Percentiles rank a stretch among this genome's conserved stretches.
phyloP scores from a whole-genome alignment of 2,329 filamentous ascomycete species.

The Sporothrix curviconia region DNA sequence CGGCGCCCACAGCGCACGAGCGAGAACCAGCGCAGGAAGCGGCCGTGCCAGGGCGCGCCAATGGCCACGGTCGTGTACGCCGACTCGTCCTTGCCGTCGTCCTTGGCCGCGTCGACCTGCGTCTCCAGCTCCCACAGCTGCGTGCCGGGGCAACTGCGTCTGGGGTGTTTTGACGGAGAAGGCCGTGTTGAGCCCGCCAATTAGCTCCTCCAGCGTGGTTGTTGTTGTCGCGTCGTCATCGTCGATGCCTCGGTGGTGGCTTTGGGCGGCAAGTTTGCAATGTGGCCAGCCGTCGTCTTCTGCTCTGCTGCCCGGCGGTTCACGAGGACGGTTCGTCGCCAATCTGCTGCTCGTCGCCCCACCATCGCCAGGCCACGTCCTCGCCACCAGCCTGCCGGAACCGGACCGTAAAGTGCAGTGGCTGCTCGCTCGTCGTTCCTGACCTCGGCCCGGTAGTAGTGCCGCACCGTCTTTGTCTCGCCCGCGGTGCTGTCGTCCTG shows the following conservation, averaged over 20 bases:
- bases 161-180: slow-evolving; percentile 47
- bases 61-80: slow-evolving; percentile 50
- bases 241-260: background rate
- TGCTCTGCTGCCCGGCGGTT: slow-evolving; percentile 29
- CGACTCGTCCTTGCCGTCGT: slow-evolving; percentile 42
- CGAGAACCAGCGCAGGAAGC: slow-evolving; percentile 62
- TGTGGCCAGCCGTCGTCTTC: slow-evolving; percentile 10
- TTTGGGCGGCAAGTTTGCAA: background rate
- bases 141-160: slow-evolving; percentile 63
- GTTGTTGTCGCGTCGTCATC: too few relatives aligned
- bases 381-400: slow-evolving; percentile 49
- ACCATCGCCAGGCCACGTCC: slow-evolving; percentile 69
- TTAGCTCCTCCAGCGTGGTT: slow-evolving; percentile 47
- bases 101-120: slow-evolving; percentile 49
- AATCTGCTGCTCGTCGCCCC: slow-evolving; percentile 55
- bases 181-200: slow-evolving; percentile 50
- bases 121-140: slow-evolving; percentile 63
- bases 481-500: slow-evolving; percentile 27
- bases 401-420: slow-evolving; percentile 63
- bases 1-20: slow-evolving; percentile 71
- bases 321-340: slow-evolving; percentile 59
- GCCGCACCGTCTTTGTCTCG: slow-evolving; percentile 29
- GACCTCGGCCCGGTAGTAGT: slow-evolving; percentile 51
- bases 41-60: slow-evolving; percentile 50
- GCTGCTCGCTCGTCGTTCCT: slow-evolving; percentile 23